Percentiles rank a stretch among this genome's conserved stretches.
Evolutionary conservation across 805 yeast species (phyloP).

Genomic region (Yarrowia yakushimensis): DNA sequence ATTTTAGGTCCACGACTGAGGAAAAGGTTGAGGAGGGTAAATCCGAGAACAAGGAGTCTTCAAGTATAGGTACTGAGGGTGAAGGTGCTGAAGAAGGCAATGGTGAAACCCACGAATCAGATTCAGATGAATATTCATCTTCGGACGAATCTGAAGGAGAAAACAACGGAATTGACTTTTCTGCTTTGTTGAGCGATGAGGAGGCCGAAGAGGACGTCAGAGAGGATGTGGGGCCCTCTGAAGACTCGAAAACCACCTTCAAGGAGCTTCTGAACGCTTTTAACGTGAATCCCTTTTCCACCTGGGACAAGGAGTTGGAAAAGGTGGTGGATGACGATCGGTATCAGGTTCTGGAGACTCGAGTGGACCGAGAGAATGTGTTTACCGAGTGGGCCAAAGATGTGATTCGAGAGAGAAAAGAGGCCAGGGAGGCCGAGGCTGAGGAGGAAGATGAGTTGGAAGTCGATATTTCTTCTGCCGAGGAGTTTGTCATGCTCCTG

Average conservation of each 20-base stretch:
- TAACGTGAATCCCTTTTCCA: conserved; percentile 44
- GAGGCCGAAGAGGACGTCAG: conserved; percentile 32
- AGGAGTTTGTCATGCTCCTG: conserved; percentile 36
- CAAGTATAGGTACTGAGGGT: too few relatives aligned
- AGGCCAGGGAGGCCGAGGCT: conserved; percentile 3
- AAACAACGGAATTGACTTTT: conserved; percentile 8
- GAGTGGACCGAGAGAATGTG: conserved; percentile 39
- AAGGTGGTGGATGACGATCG: conserved; percentile 45
- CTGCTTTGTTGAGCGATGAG: conserved; percentile 15
- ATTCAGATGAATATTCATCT: neutral
- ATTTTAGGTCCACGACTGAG: too few relatives aligned
- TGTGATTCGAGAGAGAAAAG: conserved; percentile 26
- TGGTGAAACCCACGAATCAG: conserved; percentile 12
- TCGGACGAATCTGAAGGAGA: conserved; percentile 15
- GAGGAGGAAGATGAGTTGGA: neutral
- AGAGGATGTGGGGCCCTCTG: conserved; percentile 4
- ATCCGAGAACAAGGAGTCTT: too few relatives aligned
- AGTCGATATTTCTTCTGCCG: conserved; percentile 28
- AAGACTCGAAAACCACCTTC: conserved; percentile 33
- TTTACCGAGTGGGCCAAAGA: conserved; percentile 48
- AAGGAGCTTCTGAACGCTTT: conserved; percentile 38
- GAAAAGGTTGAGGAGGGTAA: too few relatives aligned
- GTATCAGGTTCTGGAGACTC: conserved; percentile 40
- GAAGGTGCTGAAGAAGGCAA: neutral
- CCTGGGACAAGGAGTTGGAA: conserved; percentile 48